Conservation (phyloP, 257 asterid species). For the Solanum sparsipilum region DNA sequence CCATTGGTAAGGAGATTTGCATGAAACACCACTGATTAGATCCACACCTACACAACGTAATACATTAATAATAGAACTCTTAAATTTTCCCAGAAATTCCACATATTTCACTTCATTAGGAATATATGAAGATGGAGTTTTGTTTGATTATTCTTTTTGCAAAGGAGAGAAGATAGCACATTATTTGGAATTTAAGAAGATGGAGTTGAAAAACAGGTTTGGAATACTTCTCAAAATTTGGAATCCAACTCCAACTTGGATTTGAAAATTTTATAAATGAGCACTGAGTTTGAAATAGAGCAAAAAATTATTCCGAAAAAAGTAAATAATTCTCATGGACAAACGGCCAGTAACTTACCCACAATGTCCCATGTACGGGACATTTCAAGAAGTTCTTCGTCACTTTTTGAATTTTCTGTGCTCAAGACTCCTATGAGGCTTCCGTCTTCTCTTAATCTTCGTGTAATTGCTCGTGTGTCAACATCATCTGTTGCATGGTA, state of each 20-base stretch:
- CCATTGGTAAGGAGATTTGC: slow-evolving; percentile 85
- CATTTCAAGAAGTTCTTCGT: slow-evolving; percentile 65
- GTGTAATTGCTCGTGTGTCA: slow-evolving; percentile 94
- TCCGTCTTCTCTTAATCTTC: slow-evolving; percentile 77
- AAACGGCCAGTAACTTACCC: slow-evolving; percentile 32
- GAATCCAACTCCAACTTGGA: not conserved
- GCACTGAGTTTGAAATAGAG: not conserved
- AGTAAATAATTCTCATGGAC: not conserved
- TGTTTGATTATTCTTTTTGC: not conserved
- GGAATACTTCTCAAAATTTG: not conserved
- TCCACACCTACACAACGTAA: slow-evolving; percentile 63
- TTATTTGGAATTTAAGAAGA: not conserved
- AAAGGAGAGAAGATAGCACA: not conserved
- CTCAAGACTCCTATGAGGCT: slow-evolving; percentile 92
- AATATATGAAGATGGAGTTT: not conserved
- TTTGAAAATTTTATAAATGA: not conserved
- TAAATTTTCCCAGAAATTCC: not conserved
- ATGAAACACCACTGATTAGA: slow-evolving; percentile 80
- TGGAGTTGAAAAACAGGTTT: not conserved
- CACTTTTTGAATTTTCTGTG: slow-evolving; percentile 67
- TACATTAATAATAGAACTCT: not conserved
- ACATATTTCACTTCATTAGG: not conserved
- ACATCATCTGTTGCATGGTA: slow-evolving; percentile 60
- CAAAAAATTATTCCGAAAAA: not conserved
- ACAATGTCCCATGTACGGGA: slow-evolving; percentile 82